Evolutionary conservation across 306 rosid genomes (phyloP), one percentile per base, ranked within the genome.

Genomic region (Vachellia pachyceras): DNA sequence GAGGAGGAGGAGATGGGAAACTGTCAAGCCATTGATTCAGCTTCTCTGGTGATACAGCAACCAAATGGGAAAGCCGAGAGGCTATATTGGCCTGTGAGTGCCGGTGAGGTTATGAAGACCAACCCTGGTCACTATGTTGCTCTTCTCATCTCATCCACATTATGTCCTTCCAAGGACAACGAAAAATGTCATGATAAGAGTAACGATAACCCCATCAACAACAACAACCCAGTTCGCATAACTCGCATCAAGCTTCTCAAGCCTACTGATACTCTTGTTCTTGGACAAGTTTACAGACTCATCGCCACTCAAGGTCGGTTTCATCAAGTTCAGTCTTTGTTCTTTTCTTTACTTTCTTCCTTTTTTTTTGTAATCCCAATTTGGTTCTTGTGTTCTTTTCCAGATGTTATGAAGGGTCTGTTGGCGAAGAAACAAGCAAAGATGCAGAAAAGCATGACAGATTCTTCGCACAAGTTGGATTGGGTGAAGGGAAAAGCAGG

Each of bases 11-110:
- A 77, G 60, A 93, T 95, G 99, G 99, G 99, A 46, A 95, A 95
- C 70, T 95, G 99, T n/a, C 99, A 95, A 84, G 99, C 99, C 57
- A 82, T 90, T 83, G 99, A 95, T 89, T 87, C 99, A 22, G 99
- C 99, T 75, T 91, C 94, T 10, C 84, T 95, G 37, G 96, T 90
- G 41, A 89, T 95, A 40, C 97, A 95, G 52, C 94, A 93, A 71
- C 97, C 99, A 36, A 90, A 82, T 87, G 99, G 99, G 41, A 93
- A 95, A 85, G 92, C 79, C 39, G 98, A 95, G 76, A 93, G 69
- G 61, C 76, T 90, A 20, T 93, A 89, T 84, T 90, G 92, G 90
- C 86, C 94, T 50, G 92, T 95, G 55, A 90, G 84, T 85, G 99
- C 99, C 14, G 84, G 82, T 70, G 96, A 91, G 85, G 86, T 95